A percentile compares a stretch with the other conserved stretches of the same genome.
phyloP scores from a whole-genome alignment of 1,284 basidiomycete genomes.

The Meripilus lineatus region DNA sequence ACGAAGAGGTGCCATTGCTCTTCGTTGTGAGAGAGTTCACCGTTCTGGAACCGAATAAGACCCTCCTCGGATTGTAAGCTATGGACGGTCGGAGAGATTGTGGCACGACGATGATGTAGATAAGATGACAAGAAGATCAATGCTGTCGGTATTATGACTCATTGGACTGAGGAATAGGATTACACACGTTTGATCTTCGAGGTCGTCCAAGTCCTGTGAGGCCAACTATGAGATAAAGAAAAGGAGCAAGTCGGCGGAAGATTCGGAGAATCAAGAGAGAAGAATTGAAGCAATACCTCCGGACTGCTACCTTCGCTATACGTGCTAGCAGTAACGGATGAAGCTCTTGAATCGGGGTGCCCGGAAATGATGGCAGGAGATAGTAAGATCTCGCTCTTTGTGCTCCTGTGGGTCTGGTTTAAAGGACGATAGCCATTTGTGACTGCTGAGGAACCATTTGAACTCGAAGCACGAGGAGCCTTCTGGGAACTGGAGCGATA shows the following conservation, averaged over 20 bases:
- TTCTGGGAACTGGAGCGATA: constrained; percentile 44
- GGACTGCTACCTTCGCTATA: constrained; percentile 22
- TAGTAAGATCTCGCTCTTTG: constrained; percentile 34
- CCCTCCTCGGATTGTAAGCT: constrained; percentile 62
- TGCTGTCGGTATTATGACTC: constrained; percentile 12
- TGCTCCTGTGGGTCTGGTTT: constrained; percentile 39
- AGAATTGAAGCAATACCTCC: constrained; percentile 19
- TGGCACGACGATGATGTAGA: neutral
- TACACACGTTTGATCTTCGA: constrained; percentile 54
- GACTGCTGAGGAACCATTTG: constrained; percentile 14
- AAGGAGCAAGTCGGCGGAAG: constrained; percentile 14
- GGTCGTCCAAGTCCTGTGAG: constrained; percentile 26
- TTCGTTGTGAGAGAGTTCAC: constrained; percentile 53
- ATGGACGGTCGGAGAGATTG: neutral
- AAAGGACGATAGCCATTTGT: too few species aligned
- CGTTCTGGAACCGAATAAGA: constrained; percentile 58
- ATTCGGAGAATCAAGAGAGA: constrained; percentile 1
- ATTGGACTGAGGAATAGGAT: constrained; percentile 4
- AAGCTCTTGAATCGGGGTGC: constrained; percentile 23
- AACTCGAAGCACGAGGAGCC: constrained; percentile 22
- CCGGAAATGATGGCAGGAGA: constrained; percentile 11
- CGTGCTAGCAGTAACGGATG: constrained; percentile 21
- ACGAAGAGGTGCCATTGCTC: constrained; percentile 78
- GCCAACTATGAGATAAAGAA: constrained; percentile 32
- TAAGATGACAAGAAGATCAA: constrained; percentile 10